Evolutionary conservation across 108 stramenopile species (phyloP).

Genomic region (Nitzschia inconspicua): DNA sequence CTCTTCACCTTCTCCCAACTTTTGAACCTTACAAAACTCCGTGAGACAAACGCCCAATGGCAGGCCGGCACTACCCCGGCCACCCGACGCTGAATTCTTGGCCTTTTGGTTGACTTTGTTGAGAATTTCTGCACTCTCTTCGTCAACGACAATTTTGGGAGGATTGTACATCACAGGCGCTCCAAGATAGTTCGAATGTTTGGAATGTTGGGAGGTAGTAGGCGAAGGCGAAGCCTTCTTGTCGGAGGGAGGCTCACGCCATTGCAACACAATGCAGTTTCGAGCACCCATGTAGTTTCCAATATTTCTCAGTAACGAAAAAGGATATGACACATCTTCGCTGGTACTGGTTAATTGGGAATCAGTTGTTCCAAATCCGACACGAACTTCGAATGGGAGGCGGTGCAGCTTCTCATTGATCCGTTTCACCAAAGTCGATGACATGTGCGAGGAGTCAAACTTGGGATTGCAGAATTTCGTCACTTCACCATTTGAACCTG

Average conservation of each 20-base stretch:
- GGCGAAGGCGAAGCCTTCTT: too few species aligned
- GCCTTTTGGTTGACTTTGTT: slow-evolving; percentile 21
- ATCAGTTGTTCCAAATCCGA: slow-evolving; percentile 62
- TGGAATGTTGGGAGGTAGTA: background rate
- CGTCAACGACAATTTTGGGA: slow-evolving; percentile 41
- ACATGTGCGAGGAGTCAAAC: slow-evolving; percentile 52
- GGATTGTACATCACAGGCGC: slow-evolving; percentile 53
- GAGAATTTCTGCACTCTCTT: slow-evolving; percentile 47
- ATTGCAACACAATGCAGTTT: slow-evolving; percentile 68
- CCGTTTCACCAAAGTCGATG: slow-evolving; percentile 45
- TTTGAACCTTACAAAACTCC: slow-evolving; percentile 85
- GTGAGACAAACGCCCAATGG: slow-evolving; percentile 80
- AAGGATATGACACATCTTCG: slow-evolving; percentile 71
- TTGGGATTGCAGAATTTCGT: slow-evolving; percentile 37
- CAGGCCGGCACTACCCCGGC: slow-evolving; percentile 53
- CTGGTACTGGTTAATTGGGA: slow-evolving; percentile 28
- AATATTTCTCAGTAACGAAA: slow-evolving; percentile 70
- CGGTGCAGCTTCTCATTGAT: slow-evolving; percentile 50
- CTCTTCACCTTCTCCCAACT: slow-evolving; percentile 63
- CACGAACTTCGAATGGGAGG: slow-evolving; percentile 82
- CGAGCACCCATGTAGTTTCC: slow-evolving; percentile 79
- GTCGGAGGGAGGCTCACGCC: slow-evolving; percentile 50
- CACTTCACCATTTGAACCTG: background rate
- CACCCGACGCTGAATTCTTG: slow-evolving; percentile 6
- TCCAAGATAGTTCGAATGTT: slow-evolving; percentile 14